phyloP scores from a whole-genome alignment of 164 flowering plant species.

The Umbilicus rupestris region DNA sequence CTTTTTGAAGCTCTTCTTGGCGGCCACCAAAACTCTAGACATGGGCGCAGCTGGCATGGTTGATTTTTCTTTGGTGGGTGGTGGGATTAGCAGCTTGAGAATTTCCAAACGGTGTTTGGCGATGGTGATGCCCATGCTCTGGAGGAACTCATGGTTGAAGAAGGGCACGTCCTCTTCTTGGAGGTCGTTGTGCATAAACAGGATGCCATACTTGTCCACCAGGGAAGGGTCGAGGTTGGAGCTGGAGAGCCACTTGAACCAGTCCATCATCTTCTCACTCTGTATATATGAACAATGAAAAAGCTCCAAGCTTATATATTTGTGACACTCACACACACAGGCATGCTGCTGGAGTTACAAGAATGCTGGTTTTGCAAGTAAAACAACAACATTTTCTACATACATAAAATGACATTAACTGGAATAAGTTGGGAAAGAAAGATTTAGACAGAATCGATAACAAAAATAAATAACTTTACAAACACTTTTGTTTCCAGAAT shows the following conservation, averaged over 20 bases:
- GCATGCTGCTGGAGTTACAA: too few species aligned
- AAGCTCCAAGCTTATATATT: too few species aligned
- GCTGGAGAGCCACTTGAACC: constrained; percentile 62
- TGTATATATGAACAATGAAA: too few species aligned
- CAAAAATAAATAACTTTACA: too few species aligned
- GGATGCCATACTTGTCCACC: constrained; percentile 45
- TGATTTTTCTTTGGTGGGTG: constrained; percentile 31
- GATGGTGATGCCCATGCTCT: constrained; percentile 64
- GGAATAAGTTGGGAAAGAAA: too few species aligned
- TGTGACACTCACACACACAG: too few species aligned
- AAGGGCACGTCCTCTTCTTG: constrained; percentile 46
- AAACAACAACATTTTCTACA: too few species aligned
- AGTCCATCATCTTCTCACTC: constrained; percentile 43
- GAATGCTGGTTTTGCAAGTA: too few species aligned
- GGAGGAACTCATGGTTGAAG: constrained; percentile 67
- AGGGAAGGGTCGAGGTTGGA: constrained; percentile 44
- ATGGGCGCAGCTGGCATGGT: constrained; percentile 28
- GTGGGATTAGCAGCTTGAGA: constrained; percentile 36
- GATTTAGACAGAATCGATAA: too few species aligned
- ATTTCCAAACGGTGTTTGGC: constrained; percentile 67
- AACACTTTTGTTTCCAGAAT: too few species aligned
- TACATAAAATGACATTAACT: too few species aligned
- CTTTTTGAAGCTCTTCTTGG: constrained; percentile 30
- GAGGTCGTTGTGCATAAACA: constrained; percentile 48
- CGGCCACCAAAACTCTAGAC: constrained; percentile 33